Evolutionary conservation across 345 rosid genomes (phyloP).

Genomic region (Excoecaria cochinchinensis): DNA sequence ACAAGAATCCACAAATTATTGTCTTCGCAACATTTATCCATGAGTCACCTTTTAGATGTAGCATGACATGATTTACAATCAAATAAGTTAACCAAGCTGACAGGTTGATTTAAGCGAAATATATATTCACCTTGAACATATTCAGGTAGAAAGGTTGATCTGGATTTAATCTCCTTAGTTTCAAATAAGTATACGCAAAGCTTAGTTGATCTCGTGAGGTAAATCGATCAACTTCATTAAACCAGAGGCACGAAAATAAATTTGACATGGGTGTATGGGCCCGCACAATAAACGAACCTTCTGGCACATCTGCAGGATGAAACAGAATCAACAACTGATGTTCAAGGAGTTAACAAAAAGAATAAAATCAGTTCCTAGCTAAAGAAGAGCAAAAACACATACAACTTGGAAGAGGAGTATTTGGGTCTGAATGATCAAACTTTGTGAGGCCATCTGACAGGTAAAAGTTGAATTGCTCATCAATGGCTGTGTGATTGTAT

Average conservation of each 20-base stretch:
- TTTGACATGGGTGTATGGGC: conserved; percentile 97
- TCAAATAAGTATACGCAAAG: conserved; percentile 88
- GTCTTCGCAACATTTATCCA: background rate
- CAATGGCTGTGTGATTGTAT: conserved; percentile 71
- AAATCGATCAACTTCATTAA: conserved; percentile 87
- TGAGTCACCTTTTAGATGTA: background rate
- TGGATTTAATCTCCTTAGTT: conserved; percentile 72
- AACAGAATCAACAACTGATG: conserved; percentile 21
- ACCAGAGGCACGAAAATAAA: conserved; percentile 91
- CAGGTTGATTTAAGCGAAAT: background rate
- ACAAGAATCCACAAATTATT: background rate
- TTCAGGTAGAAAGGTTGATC: conserved; percentile 61
- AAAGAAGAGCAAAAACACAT: conserved; percentile 28
- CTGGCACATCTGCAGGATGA: conserved; percentile 81
- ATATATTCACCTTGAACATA: conserved; percentile 75
- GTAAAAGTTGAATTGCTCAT: conserved; percentile 70
- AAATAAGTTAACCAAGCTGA: background rate
- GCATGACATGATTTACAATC: background rate
- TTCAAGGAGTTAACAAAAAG: conserved; percentile 6
- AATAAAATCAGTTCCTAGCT: conserved; percentile 10
- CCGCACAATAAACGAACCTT: conserved; percentile 86
- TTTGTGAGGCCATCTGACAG: conserved; percentile 75
- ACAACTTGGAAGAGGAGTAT: conserved; percentile 80
- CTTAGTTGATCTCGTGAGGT: conserved; percentile 93
- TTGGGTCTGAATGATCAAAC: conserved; percentile 61